A percentile compares a stretch with the other conserved stretches of the same genome.
These are phyloP conservation scores for Obelidium mucronatum DNA, from an alignment of 192 early-diverging fungal genomes.

Conservation along the genomic window DNA sequence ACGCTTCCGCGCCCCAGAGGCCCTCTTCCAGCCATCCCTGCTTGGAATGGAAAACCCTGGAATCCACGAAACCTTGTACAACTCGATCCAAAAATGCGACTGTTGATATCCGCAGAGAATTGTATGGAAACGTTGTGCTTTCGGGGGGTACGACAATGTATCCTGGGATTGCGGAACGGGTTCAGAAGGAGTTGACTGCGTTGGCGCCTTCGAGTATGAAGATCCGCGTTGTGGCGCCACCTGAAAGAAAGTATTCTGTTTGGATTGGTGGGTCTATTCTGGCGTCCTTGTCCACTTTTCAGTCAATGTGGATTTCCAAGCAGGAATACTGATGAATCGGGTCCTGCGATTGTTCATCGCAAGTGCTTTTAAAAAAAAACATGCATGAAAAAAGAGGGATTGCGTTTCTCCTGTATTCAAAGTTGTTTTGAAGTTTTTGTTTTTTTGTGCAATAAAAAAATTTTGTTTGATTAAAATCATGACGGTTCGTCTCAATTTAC, in stretches of 20 bases:
- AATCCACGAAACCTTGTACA: constrained; percentile 27
- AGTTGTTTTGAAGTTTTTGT: too few relatives aligned
- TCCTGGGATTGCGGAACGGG: constrained; percentile 24
- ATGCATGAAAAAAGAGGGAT: too few relatives aligned
- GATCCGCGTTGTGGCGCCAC: constrained; percentile 38
- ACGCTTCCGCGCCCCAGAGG: constrained; percentile 38
- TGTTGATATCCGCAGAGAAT: constrained; percentile 38
- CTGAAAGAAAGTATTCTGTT: constrained; percentile 45
- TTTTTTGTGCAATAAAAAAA: too few relatives aligned
- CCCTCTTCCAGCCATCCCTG: constrained; percentile 25
- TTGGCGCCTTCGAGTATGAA: constrained; percentile 34
- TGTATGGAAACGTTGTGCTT: constrained; percentile 37
- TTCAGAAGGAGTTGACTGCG: constrained; percentile 25
- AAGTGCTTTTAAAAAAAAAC: constrained; percentile 18
- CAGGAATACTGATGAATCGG: constrained; percentile 25
- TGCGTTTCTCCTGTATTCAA: too few relatives aligned
- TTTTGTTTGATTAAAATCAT: too few relatives aligned
- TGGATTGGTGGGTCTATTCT: constrained; percentile 54
- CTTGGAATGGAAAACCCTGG: constrained; percentile 30
- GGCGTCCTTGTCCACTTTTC: constrained; percentile 40
- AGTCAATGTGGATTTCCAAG: constrained; percentile 42
- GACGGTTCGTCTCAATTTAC: too few relatives aligned
- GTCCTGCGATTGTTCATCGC: constrained; percentile 2
- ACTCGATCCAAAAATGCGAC: constrained; percentile 40
- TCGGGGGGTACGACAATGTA: constrained; percentile 41